Base-by-base conservation (phyloP, 2,329 filamentous ascomycete species). In the Colletotrichum sp. region DNA sequence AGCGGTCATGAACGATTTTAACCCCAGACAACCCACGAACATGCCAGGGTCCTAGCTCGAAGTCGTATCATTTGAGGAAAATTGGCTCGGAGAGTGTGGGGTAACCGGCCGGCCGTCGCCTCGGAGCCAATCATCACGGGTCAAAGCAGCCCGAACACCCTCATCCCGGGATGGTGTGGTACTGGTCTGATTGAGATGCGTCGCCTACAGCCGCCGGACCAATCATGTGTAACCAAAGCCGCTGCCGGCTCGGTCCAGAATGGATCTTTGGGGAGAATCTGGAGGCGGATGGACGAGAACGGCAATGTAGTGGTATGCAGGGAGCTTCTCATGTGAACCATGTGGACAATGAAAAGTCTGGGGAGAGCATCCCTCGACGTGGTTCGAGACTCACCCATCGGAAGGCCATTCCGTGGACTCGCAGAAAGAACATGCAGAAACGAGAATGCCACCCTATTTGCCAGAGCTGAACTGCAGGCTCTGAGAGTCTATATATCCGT, bases 241-340 rank as follows among this genome's bases (percentile, higher is more conserved):
- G 72, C 69, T 68, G 72, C 39, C 32, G 67, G 82, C 12, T 84
- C 79, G 6, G 77, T 26, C 36, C 55, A 26, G 49, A 16, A 49
- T 71, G 72, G 72, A 65, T 73, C 71, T 62, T 39, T 34, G 16
- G 57, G 24, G 28, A 69, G 30, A 62, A 78, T 24, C 69, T 65
- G 28, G 78, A 64, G 69, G 72, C 59, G 77, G 72, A 30, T 75
- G 52, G 79, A 75, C 34, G 65, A 67, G 70, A 78, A 60, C 24
- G 77, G 78, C 60, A 80, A 30, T 59, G 78, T 44, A 18, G 78
- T 12, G 5, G 76, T 59, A 52, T 62, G 59, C 71, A 59, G 32
- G 32, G 28, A 64, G 32, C 60, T 49, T 71, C 60, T 71, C 68
- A 75, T 52, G 60, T 74, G 72, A 75, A 66, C 60, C 60, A 71